Evolutionary conservation across 257 asterid genomes (phyloP).

Genomic region (Solanum phureja): DNA sequence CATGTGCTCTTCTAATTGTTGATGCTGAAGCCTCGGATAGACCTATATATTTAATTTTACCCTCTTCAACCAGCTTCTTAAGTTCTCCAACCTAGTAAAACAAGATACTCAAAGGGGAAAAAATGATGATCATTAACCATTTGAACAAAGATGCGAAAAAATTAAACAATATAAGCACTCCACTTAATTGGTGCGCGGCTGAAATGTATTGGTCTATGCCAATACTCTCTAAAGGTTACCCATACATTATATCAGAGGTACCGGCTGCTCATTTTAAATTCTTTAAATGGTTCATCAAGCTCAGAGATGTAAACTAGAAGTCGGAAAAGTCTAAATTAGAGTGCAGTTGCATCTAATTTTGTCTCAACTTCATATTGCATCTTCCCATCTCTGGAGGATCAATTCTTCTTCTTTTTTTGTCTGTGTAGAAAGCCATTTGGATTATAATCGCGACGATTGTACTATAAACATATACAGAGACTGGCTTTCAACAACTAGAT

Average conservation of each 20-base stretch:
- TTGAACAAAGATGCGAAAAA: not conserved
- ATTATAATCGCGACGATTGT: not conserved
- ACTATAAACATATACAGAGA: not conserved
- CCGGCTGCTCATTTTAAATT: not conserved
- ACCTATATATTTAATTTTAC: constrained; percentile 65
- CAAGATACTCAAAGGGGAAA: not conserved
- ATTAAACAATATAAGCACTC: not conserved
- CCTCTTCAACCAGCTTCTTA: constrained; percentile 67
- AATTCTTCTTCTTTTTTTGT: not conserved
- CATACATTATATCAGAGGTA: not conserved
- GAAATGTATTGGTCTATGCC: not conserved
- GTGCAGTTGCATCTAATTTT: not conserved
- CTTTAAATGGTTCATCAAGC: not conserved
- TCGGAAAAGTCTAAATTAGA: not conserved
- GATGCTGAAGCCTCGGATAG: constrained; percentile 71
- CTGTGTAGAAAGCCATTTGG: not conserved
- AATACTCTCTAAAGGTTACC: not conserved
- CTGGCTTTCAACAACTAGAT: not conserved
- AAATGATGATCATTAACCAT: not conserved
- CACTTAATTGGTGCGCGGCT: not conserved
- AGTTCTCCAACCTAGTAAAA: constrained; percentile 57
- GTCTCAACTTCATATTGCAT: not conserved
- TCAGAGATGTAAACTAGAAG: not conserved
- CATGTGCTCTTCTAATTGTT: constrained; percentile 73
- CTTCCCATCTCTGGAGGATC: not conserved